phyloP scores from a whole-genome alignment of 331 rosid genomes.

The Ulmus americana region DNA sequence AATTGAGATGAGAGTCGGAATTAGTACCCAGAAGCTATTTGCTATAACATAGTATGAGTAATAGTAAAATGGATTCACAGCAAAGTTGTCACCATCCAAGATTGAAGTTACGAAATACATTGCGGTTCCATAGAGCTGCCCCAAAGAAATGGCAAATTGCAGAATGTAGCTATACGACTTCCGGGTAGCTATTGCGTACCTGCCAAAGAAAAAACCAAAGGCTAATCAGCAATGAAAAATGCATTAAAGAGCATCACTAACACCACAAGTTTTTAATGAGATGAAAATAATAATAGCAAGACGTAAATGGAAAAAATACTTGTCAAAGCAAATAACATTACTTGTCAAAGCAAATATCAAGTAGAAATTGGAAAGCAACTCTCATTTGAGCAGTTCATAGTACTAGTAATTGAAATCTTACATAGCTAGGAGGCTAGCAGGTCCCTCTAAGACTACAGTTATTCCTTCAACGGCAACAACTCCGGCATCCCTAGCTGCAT shows the following conservation, averaged over 20 bases:
- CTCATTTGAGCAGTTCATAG: too few species aligned
- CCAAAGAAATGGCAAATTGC: conserved; percentile 74
- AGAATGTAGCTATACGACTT: conserved; percentile 73
- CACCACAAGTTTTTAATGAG: too few species aligned
- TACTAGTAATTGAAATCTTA: conserved; percentile 35
- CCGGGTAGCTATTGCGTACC: conserved; percentile 71
- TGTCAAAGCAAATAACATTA: too few species aligned
- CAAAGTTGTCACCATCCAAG: conserved; percentile 74
- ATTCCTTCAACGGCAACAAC: conserved; percentile 65
- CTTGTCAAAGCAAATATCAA: too few species aligned
- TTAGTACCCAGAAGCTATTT: conserved; percentile 63
- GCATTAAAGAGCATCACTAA: too few species aligned
- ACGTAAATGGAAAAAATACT: too few species aligned
- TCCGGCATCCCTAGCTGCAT: conserved; percentile 64
- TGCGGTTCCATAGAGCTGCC: conserved; percentile 74
- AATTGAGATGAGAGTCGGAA: conserved; percentile 54
- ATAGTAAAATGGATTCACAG: conserved; percentile 54
- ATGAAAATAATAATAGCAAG: too few species aligned
- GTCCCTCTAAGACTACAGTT: conserved; percentile 72
- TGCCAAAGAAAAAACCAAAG: conserved; percentile 26
- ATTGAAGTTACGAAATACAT: conserved; percentile 63
- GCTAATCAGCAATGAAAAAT: too few species aligned
- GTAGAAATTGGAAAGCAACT: too few species aligned
- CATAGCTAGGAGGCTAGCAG: conserved; percentile 71
- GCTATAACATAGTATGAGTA: conserved; percentile 67